phyloP scores from a whole-genome alignment of 495 filamentous ascomycete species.

The Aspergillus egyptiacus region DNA sequence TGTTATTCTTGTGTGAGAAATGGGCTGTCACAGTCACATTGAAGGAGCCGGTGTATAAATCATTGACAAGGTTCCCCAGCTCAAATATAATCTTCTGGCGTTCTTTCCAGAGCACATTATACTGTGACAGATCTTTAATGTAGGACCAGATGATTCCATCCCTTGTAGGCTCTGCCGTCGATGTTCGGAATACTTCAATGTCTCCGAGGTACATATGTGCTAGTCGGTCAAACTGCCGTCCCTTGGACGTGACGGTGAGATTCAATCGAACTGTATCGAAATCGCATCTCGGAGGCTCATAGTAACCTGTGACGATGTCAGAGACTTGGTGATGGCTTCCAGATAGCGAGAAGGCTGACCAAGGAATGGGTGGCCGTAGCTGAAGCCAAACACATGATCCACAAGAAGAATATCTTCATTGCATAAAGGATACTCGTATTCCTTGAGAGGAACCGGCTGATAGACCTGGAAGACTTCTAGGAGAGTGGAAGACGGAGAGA shows the following conservation, averaged over 20 bases:
- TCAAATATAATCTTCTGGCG: conserved; percentile 79
- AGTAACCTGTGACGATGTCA: conserved; percentile 44
- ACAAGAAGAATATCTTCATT: conserved; percentile 51
- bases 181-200: conserved; percentile 78
- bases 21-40: conserved; percentile 76
- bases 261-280: conserved; percentile 81
- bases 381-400: conserved; percentile 66
- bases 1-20: conserved; percentile 48
- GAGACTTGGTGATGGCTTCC: neutral
- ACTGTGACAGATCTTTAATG: conserved; percentile 77
- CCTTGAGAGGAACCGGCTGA: conserved; percentile 49
- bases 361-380: conserved; percentile 74
- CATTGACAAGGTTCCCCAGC: conserved; percentile 68
- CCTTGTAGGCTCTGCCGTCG: conserved; percentile 72
- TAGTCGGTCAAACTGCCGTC: conserved; percentile 75
- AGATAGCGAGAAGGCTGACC: conserved; percentile 41
- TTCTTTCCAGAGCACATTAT: conserved; percentile 57
- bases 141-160: conserved; percentile 72
- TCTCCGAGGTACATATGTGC: conserved; percentile 76
- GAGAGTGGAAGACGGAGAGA: conserved; percentile 12
- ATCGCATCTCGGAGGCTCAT: conserved; percentile 60
- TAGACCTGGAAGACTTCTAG: conserved; percentile 65
- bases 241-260: conserved; percentile 68
- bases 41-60: conserved; percentile 72
- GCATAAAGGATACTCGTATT: conserved; percentile 43